A percentile compares a stretch with the other conserved stretches of the same genome.
Evolutionary conservation across 352 stramenopile species (phyloP).

Genomic region (Phytophthora nicotianae): DNA sequence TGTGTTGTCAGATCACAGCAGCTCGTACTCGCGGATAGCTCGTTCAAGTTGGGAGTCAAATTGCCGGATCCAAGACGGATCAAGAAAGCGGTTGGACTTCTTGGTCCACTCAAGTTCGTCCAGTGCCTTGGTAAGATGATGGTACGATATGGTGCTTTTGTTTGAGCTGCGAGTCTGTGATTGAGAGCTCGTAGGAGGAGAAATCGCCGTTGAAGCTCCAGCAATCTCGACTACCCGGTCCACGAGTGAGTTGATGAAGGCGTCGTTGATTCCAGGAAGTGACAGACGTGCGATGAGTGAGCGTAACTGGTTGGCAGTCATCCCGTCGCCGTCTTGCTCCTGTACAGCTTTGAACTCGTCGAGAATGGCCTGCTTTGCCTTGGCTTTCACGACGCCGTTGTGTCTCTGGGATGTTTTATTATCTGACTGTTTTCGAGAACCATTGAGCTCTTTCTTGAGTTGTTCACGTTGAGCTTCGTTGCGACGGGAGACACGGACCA

Average conservation of each 20-base stretch:
- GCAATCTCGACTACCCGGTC: conserved; percentile 35
- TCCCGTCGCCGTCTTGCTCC: conserved; percentile 37
- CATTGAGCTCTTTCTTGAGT: conserved; percentile 65
- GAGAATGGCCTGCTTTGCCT: conserved; percentile 64
- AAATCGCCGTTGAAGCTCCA: conserved; percentile 1
- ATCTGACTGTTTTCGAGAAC: conserved; percentile 42
- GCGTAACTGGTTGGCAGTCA: conserved; percentile 54
- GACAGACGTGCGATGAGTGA: conserved; percentile 49
- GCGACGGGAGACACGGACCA: conserved; percentile 72
- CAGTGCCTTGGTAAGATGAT: conserved; percentile 57
- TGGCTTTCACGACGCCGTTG: conserved; percentile 37
- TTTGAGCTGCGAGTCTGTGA: conserved; percentile 15
- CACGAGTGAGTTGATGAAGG: conserved; percentile 52
- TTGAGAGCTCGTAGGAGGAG: conserved; percentile 9
- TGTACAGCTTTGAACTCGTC: conserved; percentile 63
- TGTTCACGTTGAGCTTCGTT: conserved; percentile 79
- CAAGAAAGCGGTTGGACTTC: conserved; percentile 79
- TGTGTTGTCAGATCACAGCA: conserved; percentile 43
- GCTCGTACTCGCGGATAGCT: conserved; percentile 69
- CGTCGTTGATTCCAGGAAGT: conserved; percentile 59
- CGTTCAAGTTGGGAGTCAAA: conserved; percentile 85
- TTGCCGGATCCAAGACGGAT: conserved; percentile 77
- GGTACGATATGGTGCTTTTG: conserved; percentile 38
- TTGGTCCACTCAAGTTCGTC: conserved; percentile 71
- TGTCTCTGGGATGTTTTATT: conserved; percentile 47